Evolutionary conservation across 148 eudicot genomes (phyloP).

Genomic region (Beta vulgaris): DNA sequence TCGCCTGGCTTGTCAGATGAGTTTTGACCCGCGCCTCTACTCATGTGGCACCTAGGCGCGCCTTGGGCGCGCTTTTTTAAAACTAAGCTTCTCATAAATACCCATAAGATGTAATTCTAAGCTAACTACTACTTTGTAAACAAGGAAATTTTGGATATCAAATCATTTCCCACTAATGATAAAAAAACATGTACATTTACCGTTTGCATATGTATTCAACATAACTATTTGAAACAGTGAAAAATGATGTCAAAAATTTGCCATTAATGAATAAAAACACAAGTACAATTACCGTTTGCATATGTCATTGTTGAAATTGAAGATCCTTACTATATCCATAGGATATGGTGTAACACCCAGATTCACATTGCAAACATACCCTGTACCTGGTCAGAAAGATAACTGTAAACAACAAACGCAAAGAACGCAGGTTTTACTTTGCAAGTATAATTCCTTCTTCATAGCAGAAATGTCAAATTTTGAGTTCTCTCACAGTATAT

Average conservation of each 20-base stretch:
- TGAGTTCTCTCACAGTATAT: background rate
- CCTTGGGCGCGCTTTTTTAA: too few relatives aligned
- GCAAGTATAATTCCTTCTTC: background rate
- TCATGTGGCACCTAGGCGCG: too few relatives aligned
- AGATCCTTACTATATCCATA: conserved; percentile 75
- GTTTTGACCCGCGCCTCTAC: too few relatives aligned
- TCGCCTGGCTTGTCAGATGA: too few relatives aligned
- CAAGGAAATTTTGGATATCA: background rate
- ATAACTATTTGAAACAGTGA: too few relatives aligned
- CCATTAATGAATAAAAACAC: background rate
- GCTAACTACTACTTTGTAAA: background rate
- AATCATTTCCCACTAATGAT: background rate
- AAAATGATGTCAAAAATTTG: background rate
- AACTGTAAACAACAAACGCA: conserved; percentile 8
- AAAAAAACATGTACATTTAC: conserved; percentile 32
- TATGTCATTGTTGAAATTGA: conserved; percentile 75
- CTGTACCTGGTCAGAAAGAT: conserved; percentile 56
- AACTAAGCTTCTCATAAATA: background rate
- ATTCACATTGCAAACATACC: conserved; percentile 71
- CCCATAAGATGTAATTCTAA: too few relatives aligned
- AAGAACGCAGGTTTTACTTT: background rate
- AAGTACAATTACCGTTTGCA: conserved; percentile 57
- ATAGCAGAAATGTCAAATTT: background rate
- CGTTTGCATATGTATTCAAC: conserved; percentile 73
- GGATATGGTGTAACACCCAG: conserved; percentile 60